A percentile compares a stretch with the other conserved stretches of the same genome.
Conservation (phyloP, 1,139 yeast species). For the Arxiozyma heterogenica region DNA sequence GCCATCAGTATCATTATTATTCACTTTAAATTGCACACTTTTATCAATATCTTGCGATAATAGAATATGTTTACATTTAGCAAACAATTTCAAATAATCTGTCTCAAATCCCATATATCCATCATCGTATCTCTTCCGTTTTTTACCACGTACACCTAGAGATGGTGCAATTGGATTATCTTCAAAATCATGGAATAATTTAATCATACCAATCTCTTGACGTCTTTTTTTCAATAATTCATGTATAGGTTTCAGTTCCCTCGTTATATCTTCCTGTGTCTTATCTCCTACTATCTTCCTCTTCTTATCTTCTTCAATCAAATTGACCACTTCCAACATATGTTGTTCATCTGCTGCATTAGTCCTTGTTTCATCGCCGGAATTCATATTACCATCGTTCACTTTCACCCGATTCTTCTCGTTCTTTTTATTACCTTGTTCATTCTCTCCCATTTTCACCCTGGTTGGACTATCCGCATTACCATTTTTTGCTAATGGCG, state of each 20-base stretch:
- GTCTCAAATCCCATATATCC: constrained; percentile 29
- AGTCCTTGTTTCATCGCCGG: not conserved
- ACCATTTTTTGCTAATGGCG: not conserved
- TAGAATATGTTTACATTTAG: not conserved
- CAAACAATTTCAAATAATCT: constrained; percentile 21
- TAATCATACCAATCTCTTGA: constrained; percentile 25
- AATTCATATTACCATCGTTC: not conserved
- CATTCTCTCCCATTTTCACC: too few species aligned
- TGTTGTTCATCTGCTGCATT: constrained; percentile 1
- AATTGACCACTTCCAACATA: constrained; percentile 8
- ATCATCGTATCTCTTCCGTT: constrained; percentile 28
- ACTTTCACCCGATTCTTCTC: not conserved
- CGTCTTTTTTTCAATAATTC: constrained; percentile 17
- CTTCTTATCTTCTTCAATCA: constrained; percentile 12
- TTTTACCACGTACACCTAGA: constrained; percentile 31
- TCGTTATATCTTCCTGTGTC: constrained; percentile 12
- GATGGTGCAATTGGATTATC: constrained; percentile 30
- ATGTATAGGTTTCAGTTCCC: constrained; percentile 18
- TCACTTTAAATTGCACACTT: not conserved
- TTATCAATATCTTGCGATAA: not conserved
- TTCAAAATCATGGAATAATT: constrained; percentile 28
- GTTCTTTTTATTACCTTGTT: not conserved
- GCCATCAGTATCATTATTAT: not conserved
- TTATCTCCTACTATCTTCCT: constrained; percentile 11
- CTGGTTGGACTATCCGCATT: not conserved